Conservation (phyloP, 495 filamentous ascomycete genomes). For the Aspergillus egyptiacus region DNA sequence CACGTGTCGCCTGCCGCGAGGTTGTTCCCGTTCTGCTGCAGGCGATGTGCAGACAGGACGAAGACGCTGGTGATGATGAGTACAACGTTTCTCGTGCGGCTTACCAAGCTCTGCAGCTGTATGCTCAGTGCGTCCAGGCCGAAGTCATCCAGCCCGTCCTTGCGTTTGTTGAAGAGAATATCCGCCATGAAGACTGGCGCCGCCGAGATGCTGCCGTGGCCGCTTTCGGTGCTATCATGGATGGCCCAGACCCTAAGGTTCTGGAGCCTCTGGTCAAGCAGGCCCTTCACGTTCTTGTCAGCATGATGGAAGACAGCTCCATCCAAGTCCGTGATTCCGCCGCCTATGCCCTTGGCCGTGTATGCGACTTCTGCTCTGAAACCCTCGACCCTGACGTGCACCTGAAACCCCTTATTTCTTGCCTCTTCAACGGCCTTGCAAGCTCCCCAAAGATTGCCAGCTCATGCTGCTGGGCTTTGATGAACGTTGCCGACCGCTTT, state of each 20-base stretch:
- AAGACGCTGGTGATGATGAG: constrained; percentile 92
- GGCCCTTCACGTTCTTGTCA: constrained; percentile 80
- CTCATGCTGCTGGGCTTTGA: constrained; percentile 97
- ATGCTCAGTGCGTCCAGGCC: constrained; percentile 80
- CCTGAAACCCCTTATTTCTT: constrained; percentile 72
- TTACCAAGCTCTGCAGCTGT: constrained; percentile 94
- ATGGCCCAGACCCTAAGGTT: constrained; percentile 84
- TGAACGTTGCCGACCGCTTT: constrained; percentile 96
- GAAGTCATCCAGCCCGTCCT: constrained; percentile 79
- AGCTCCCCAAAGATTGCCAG: constrained; percentile 95
- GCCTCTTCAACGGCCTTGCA: constrained; percentile 84
- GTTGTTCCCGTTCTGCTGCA: constrained; percentile 86
- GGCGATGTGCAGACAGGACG: constrained; percentile 92
- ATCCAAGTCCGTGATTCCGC: constrained; percentile 95
- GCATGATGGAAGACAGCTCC: constrained; percentile 90
- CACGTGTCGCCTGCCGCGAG: constrained; percentile 78
- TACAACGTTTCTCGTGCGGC: constrained; percentile 94
- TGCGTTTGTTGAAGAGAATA: constrained; percentile 82
- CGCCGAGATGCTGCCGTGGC: constrained; percentile 90
- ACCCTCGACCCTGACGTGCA: constrained; percentile 79
- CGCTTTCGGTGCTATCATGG: constrained; percentile 99
- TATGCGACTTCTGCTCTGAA: constrained; percentile 84
- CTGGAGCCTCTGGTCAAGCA: constrained; percentile 92
- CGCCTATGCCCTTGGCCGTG: constrained; percentile 90
- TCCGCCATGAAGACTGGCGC: constrained; percentile 88